Evolutionary conservation across 352 stramenopile genomes (phyloP), one percentile per base, ranked within the genome.

Genomic region (Phytophthora chlamydospora): DNA sequence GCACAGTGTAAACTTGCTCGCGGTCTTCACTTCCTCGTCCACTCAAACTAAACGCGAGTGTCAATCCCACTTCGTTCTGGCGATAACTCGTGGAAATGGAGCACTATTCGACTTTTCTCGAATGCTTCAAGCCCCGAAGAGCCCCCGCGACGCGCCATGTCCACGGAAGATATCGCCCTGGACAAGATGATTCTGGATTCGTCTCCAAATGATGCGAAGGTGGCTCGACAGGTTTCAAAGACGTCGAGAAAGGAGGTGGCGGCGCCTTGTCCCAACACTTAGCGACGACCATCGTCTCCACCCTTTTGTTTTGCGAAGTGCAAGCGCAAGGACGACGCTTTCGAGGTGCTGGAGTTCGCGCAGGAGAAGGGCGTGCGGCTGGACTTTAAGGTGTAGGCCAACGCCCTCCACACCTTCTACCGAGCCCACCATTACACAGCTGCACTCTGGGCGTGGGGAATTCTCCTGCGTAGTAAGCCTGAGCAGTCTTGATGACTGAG

Each of bases 151-250:
- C 36, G 36, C 17, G 36, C 10, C 36, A 47, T 38, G 17, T 9
- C 29, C 4, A 0, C 6, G 11, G 13, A 10, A 36, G 33, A 45
- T 14, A 0, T 19, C 2, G 11, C 13, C 3, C 35, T 55, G 13
- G 33, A 51, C 35, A 16, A 41, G 32, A 21, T 9, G n/a, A 10
- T 8, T 12, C 33, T 59, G 16, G 16, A 51, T 2, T 42, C 40
- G 16, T 9, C 40, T 9, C 51, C 32, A n/a, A 4, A 45, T 14
- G 51, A 49, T 21, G 39, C 40, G 1, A 16, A 51, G n/a, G 0
- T 51, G 17, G 51, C 31, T 24, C 16, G 29, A 36, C 10, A 34
- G 9, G 32, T 13, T 44, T 60, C 21, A 31, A 46, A 51, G 17
- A 51, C 31, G 17, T 51, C 10, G 29, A 21, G 27, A 2, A 39